Evolutionary conservation across 768 basidiomycete genomes (phyloP).

Genomic region (Amanita pallidorosea): DNA sequence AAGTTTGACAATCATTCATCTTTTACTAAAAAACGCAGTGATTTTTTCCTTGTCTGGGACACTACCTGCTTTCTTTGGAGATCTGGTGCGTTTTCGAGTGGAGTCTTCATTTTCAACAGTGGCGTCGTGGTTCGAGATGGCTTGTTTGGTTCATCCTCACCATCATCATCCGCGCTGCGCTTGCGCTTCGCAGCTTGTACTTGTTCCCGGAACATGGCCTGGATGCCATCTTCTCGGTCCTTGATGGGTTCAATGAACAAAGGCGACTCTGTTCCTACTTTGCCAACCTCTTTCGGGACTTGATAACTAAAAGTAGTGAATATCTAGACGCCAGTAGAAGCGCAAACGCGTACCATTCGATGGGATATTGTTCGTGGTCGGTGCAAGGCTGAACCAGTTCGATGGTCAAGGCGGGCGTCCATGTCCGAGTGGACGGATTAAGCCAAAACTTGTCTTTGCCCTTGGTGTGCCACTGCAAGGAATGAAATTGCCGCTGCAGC

Average conservation of each 20-base stretch:
- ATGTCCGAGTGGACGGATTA: constrained; percentile 57
- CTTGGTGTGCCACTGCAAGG: constrained; percentile 89
- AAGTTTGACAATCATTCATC: background rate
- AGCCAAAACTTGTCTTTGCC: constrained; percentile 81
- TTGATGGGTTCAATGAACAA: constrained; percentile 75
- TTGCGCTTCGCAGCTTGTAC: constrained; percentile 1
- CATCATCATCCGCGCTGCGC: background rate
- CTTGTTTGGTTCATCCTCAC: background rate
- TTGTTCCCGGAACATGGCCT: constrained; percentile 72
- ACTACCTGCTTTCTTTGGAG: background rate
- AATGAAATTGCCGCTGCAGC: too few relatives aligned
- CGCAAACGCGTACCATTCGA: constrained; percentile 51
- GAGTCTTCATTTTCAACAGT: background rate
- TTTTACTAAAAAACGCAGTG: constrained; percentile 4
- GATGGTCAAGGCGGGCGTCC: constrained; percentile 51
- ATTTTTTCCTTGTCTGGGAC: constrained; percentile 2
- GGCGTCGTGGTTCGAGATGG: background rate
- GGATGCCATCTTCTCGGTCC: constrained; percentile 75
- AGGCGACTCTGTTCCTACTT: constrained; percentile 75
- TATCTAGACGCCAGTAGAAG: background rate
- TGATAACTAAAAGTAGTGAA: constrained; percentile 45
- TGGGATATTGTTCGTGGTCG: constrained; percentile 29
- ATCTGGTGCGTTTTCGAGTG: background rate
- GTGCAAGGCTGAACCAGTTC: constrained; percentile 53
- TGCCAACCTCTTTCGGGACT: constrained; percentile 86